Percentiles rank a stretch among this genome's conserved stretches.
Evolutionary conservation across 177 flowering plant genomes (phyloP).

Genomic region (Telopea speciosissima): DNA sequence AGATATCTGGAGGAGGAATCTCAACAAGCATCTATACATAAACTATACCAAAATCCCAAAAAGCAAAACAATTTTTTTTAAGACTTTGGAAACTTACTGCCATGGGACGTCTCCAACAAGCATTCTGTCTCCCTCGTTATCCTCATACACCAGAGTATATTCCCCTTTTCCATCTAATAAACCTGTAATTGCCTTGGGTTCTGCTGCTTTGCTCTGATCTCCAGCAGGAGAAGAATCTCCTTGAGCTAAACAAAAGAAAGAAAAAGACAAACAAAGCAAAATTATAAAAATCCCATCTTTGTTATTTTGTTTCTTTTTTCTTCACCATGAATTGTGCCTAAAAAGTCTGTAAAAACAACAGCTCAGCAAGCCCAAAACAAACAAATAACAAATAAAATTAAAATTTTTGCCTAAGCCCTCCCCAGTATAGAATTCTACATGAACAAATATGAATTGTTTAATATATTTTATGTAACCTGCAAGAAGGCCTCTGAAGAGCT

Average conservation of each 20-base stretch:
- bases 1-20: not conserved
- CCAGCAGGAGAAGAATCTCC: conserved; percentile 46
- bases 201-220: conserved; percentile 43
- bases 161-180: conserved; percentile 83
- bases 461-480: conserved; percentile 44
- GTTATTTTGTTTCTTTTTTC: no score
- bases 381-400: not conserved
- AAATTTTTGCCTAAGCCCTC: not conserved
- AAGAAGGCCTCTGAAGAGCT: conserved; percentile 76
- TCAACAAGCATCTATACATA: not conserved
- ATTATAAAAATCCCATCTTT: no score
- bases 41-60: not conserved
- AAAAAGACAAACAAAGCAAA: not conserved
- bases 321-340: no score
- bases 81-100: conserved; percentile 54
- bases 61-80: conserved; percentile 4
- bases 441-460: no score
- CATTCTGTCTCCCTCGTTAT: conserved; percentile 96
- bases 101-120: conserved; percentile 99
- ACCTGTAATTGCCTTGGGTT: conserved; percentile 51
- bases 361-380: no score
- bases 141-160: conserved; percentile 93
- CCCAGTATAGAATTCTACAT: no score
- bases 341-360: no score
- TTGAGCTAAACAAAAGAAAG: conserved; percentile 49